Base-by-base conservation (phyloP, 2,329 filamentous ascomycete species). In the Aureobasidium mangrovei region DNA sequence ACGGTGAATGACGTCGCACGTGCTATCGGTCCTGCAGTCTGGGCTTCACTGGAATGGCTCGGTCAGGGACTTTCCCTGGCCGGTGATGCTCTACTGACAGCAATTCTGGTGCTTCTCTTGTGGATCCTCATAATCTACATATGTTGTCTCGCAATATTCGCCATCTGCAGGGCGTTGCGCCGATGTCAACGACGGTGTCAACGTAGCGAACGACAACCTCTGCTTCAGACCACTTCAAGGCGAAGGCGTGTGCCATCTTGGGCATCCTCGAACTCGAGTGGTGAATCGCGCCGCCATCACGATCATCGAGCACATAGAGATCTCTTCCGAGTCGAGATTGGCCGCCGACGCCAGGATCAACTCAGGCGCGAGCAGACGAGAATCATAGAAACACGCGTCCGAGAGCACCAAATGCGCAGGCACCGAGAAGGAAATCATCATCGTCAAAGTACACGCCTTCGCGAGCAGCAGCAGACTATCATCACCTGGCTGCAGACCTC, bases 221-320 rank as follows among this genome's bases (percentile, higher is more conserved):
- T 53, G 9, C 39, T 53, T 10, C 27, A 12, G 4, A 7, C 24
- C 7, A 32, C 49, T 28, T 18, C 10, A 12, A 32, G 47, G 27
- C 49, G 49, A 7, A 53, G 49, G 12, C 49, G 49, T n/a, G 9
- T 44, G 18, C 49, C 40, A 5, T 53, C 49, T 12, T 52, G 47
- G 47, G 39, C 47, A 10, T 18, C 24, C 0, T 52, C 47, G 6
- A 36, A 26, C 5, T 44, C 40, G 3, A 53, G 39, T 12, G 26
- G 40, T 35, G 47, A 51, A 12, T 41, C 38, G 35, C 38, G 47
- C 7, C 28, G 38, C 33, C 6, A 31, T 7, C 49, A 53, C 32
- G 31, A 53, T 9, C 49, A 53, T n/a, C 40, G 36, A 18, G 39
- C 40, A 4, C 31, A 53, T 9, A 38, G 49, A 8, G 49, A 53